Conservation (phyloP, 208 protist genomes). For the Crithidia bombi region DNA sequence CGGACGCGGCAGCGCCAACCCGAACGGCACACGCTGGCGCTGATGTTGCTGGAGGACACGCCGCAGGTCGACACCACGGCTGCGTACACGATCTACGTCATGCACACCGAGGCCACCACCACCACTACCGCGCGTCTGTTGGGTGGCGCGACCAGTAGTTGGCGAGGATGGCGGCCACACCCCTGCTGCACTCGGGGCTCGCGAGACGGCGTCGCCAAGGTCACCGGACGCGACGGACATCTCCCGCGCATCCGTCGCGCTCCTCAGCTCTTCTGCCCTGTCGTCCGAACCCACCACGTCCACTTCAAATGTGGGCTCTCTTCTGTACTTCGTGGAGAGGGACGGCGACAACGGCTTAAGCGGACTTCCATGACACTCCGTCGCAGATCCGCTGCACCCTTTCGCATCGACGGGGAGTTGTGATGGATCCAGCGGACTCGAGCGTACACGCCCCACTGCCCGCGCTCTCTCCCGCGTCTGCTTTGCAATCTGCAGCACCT, state of each 20-base stretch:
- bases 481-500: slow-evolving; percentile 5
- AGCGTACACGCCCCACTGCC: neutral
- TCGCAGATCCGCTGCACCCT: neutral
- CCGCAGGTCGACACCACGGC: slow-evolving; percentile 23
- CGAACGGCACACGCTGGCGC: slow-evolving; percentile 15
- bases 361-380: neutral
- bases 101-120: neutral
- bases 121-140: neutral
- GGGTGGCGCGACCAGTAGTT: neutral
- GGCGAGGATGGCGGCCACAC: slow-evolving; percentile 25
- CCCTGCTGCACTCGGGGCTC: slow-evolving; percentile 7
- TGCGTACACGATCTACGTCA: slow-evolving; percentile 13
- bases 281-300: neutral
- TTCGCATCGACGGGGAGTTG: neutral
- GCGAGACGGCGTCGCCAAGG: slow-evolving; percentile 23
- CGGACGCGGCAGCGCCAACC: neutral
- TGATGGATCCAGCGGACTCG: neutral
- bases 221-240: slow-evolving; percentile 27
- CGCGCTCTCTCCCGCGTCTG: slow-evolving; percentile 5
- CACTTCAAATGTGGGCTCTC: neutral
- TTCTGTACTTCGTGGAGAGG: neutral
- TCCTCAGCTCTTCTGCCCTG: neutral
- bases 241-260: slow-evolving; percentile 3
- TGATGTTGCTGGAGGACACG: slow-evolving; percentile 33
- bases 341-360: neutral